Conservation (phyloP, 495 filamentous ascomycete genomes). For the Xylaria sp. region DNA sequence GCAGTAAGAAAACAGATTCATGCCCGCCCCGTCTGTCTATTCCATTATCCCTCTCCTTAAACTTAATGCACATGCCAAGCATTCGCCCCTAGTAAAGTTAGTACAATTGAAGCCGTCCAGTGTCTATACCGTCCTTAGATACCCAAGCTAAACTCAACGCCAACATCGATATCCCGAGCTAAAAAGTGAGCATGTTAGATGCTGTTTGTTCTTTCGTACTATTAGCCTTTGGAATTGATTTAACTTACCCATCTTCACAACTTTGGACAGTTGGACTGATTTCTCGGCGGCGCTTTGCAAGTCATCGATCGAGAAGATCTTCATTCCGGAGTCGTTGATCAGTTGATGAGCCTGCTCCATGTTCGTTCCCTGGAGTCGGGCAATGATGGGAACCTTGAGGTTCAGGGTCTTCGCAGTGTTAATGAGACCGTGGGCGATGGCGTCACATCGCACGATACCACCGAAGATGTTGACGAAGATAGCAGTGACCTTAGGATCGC, state of each 20-base stretch:
- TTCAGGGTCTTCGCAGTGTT: constrained; percentile 92
- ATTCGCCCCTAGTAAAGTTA: constrained; percentile 41
- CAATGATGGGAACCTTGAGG: constrained; percentile 94
- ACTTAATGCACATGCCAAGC: constrained; percentile 30
- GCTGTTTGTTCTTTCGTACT: not conserved
- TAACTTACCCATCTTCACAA: constrained; percentile 91
- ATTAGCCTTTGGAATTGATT: constrained; percentile 29
- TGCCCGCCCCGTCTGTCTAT: constrained; percentile 38
- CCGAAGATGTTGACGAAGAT: constrained; percentile 99
- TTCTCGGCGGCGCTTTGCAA: constrained; percentile 97
- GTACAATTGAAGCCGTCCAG: constrained; percentile 41
- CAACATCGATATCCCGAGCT: constrained; percentile 97
- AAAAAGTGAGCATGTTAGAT: constrained; percentile 22
- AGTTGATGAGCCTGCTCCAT: constrained; percentile 94
- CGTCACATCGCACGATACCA: constrained; percentile 97
- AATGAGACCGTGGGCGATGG: constrained; percentile 95
- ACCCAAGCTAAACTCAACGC: constrained; percentile 95
- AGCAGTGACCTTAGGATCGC: constrained; percentile 96
- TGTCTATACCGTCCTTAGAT: constrained; percentile 67
- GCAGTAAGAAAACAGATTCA: constrained; percentile 37
- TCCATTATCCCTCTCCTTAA: constrained; percentile 31
- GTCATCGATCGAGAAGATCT: constrained; percentile 99
- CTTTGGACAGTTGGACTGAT: constrained; percentile 97
- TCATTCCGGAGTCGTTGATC: constrained; percentile 97
- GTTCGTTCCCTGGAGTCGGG: constrained; percentile 96